Evolutionary conservation across 306 rosid genomes (phyloP).

Genomic region (Cucurbita moschata): DNA sequence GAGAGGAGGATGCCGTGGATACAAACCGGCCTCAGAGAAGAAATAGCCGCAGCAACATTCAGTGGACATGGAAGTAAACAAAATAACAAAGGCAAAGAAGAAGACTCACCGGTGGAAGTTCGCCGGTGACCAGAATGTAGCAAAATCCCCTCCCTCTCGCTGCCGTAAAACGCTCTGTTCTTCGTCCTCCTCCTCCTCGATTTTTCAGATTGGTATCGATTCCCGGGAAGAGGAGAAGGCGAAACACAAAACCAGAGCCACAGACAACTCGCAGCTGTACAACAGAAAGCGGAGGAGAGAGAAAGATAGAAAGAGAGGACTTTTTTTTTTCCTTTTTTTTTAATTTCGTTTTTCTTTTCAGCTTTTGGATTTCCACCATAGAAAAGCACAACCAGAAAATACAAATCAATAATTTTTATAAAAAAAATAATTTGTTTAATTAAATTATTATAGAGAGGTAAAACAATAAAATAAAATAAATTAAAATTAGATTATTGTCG

Average conservation of each 20-base stretch:
- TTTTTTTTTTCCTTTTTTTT: not conserved
- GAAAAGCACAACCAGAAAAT: constrained; percentile 19
- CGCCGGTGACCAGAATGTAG: not conserved
- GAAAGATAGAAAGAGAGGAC: not conserved
- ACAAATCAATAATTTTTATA: not conserved
- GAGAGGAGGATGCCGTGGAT: constrained; percentile 23
- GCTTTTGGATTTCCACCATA: constrained; percentile 38
- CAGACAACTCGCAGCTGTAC: constrained; percentile 12
- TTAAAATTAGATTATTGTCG: not conserved
- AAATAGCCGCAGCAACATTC: not conserved
- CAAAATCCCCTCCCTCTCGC: not conserved
- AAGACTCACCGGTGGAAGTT: not conserved
- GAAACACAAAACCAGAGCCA: not conserved
- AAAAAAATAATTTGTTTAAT: not conserved
- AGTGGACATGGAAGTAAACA: constrained; percentile 16
- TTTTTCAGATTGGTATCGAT: not conserved
- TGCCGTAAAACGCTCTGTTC: not conserved
- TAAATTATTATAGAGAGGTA: not conserved
- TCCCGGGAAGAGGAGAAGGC: constrained; percentile 7
- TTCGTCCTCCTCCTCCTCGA: constrained; percentile 4
- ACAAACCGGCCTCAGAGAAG: constrained; percentile 22
- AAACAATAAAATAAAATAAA: not conserved
- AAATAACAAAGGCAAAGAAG: not conserved
- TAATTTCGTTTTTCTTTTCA: constrained; percentile 15
- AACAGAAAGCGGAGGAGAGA: not conserved